A percentile compares a stretch with the other conserved stretches of the same genome.
Evolutionary conservation across 257 asterid genomes (phyloP).

Genomic region (Nicotiana benthamiana): DNA sequence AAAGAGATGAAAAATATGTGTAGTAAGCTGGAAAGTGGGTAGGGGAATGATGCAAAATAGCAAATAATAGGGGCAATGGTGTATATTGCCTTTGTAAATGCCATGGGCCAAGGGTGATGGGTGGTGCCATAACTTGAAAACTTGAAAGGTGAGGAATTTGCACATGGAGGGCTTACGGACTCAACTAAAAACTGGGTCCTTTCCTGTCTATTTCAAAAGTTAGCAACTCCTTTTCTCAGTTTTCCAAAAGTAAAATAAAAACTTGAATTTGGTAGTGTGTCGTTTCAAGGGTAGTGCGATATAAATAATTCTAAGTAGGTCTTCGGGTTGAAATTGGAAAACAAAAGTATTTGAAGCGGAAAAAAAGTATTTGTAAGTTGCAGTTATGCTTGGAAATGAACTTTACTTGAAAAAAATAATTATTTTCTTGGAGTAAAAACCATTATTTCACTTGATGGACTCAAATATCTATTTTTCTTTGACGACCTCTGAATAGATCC

Average conservation of each 20-base stretch:
- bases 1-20: conserved; percentile 30
- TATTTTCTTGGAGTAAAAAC: too few species aligned
- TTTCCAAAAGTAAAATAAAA: neutral
- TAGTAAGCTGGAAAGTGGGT: conserved; percentile 36
- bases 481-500: too few species aligned
- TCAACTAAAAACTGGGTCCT: neutral
- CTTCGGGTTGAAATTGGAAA: too few species aligned
- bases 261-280: neutral
- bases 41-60: neutral
- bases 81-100: conserved; percentile 35
- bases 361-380: too few species aligned
- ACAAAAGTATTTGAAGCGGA: too few species aligned
- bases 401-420: too few species aligned
- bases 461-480: too few species aligned
- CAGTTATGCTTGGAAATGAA: too few species aligned
- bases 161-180: conserved; percentile 46
- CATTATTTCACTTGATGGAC: too few species aligned
- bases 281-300: neutral
- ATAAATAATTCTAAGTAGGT: neutral
- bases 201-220: neutral
- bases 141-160: conserved; percentile 38
- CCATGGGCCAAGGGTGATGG: conserved; percentile 28
- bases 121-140: conserved; percentile 12
- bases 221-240: neutral
- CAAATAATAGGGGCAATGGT: conserved; percentile 48